Evolutionary conservation across 108 stramenopile genomes (phyloP).

Genomic region (Skeletonema grethae): DNA sequence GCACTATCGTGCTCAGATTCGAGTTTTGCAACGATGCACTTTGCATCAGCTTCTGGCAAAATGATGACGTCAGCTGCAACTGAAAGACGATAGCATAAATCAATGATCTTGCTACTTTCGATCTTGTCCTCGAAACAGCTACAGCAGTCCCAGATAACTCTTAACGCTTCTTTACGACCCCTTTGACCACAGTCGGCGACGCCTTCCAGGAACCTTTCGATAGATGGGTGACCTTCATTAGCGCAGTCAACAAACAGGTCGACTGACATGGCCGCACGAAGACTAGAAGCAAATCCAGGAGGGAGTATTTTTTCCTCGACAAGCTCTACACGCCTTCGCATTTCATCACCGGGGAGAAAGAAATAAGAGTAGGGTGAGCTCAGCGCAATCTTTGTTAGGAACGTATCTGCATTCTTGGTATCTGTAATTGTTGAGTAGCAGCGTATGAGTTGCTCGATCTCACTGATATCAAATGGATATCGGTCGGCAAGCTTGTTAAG

Average conservation of each 20-base stretch:
- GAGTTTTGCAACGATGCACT: constrained; percentile 31
- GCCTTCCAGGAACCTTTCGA: constrained; percentile 50
- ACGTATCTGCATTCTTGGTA: constrained; percentile 33
- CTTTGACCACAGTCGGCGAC: constrained; percentile 51
- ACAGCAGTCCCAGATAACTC: constrained; percentile 44
- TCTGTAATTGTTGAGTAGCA: constrained; percentile 45
- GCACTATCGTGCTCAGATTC: constrained; percentile 38
- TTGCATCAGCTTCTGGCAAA: constrained; percentile 26
- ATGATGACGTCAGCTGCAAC: constrained; percentile 36
- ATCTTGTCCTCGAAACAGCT: constrained; percentile 32
- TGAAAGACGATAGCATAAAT: constrained; percentile 46
- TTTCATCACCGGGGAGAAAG: constrained; percentile 60
- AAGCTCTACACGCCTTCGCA: constrained; percentile 44
- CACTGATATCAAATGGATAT: constrained; percentile 55
- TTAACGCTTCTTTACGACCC: constrained; percentile 42
- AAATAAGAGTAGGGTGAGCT: constrained; percentile 55
- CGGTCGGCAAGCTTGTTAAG: constrained; percentile 54
- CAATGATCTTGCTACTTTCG: constrained; percentile 28
- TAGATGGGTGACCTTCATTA: constrained; percentile 23
- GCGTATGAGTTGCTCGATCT: constrained; percentile 56
- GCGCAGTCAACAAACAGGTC: constrained; percentile 57
- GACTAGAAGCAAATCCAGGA: constrained; percentile 43
- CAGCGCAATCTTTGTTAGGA: constrained; percentile 52
- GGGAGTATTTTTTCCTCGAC: constrained; percentile 53
- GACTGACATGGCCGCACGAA: constrained; percentile 48